phyloP scores from a whole-genome alignment of 2,329 filamentous ascomycete genomes.

The Penicillium glabrum region DNA sequence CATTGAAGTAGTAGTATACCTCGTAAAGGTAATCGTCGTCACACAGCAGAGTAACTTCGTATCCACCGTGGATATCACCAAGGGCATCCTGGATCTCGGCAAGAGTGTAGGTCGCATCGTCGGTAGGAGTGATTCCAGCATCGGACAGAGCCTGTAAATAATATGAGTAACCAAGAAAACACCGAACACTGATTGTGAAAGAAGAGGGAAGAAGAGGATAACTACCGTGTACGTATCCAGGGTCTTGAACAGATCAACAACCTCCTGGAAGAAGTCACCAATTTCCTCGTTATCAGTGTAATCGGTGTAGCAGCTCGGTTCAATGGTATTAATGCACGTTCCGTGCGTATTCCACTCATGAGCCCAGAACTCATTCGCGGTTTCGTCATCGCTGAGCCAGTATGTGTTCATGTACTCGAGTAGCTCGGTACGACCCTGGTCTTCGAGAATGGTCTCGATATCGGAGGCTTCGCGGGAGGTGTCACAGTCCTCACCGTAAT shows the following conservation, averaged over 20 bases:
- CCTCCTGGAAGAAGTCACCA: background rate
- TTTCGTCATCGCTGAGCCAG: background rate
- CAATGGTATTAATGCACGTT: background rate
- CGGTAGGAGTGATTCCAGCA: background rate
- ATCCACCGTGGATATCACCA: background rate
- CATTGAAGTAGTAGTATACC: background rate
- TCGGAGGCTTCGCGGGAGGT: background rate
- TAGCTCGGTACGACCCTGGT: background rate
- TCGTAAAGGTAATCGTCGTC: background rate
- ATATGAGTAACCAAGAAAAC: background rate
- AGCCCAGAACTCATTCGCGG: background rate
- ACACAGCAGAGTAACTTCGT: background rate
- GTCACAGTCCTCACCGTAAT: conserved; percentile 1
- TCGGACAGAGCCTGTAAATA: background rate
- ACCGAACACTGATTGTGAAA: too few species aligned
- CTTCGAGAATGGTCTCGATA: background rate
- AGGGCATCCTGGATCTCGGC: background rate
- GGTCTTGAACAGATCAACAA: background rate
- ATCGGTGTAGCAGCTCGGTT: background rate
- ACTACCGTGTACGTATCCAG: background rate
- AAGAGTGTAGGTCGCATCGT: background rate
- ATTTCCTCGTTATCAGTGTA: background rate
- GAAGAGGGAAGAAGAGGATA: background rate
- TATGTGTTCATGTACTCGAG: background rate
- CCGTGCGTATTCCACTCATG: conserved; percentile 3